These are phyloP conservation scores for Aspergillus fructus DNA, from an alignment of 2,329 filamentous ascomycete genomes.

Conservation along the genomic window DNA sequence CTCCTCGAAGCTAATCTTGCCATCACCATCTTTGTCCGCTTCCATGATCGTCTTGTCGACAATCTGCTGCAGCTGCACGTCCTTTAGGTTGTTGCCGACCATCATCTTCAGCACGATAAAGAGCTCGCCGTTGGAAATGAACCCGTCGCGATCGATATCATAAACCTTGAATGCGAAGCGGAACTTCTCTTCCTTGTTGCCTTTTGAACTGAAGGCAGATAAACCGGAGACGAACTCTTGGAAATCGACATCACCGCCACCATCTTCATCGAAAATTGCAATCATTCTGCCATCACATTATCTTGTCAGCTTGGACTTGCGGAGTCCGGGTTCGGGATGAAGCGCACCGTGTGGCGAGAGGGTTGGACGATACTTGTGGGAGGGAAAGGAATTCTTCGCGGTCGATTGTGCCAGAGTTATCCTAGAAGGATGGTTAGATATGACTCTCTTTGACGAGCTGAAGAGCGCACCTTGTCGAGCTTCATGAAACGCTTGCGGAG, in stretches of 20 bases:
- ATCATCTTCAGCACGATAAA: slow-evolving; percentile 99
- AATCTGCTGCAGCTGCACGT: slow-evolving; percentile 97
- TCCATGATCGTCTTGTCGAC: slow-evolving; percentile 99
- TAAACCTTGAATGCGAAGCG: slow-evolving; percentile 99
- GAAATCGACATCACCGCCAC: slow-evolving; percentile 96
- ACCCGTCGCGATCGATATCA: slow-evolving; percentile 97
- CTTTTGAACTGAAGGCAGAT: slow-evolving; percentile 93
- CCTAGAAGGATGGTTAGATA: slow-evolving; percentile 52
- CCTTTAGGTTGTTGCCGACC: slow-evolving; percentile 98
- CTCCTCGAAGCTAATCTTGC: slow-evolving; percentile 98
- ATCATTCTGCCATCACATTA: slow-evolving; percentile 70
- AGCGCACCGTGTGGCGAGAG: slow-evolving; percentile 82
- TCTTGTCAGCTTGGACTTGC: background rate
- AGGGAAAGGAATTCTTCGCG: slow-evolving; percentile 97
- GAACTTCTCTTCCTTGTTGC: slow-evolving; percentile 98
- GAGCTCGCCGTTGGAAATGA: slow-evolving; percentile 97
- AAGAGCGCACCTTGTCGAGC: slow-evolving; percentile 75
- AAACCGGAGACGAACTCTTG: slow-evolving; percentile 97
- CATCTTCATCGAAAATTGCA: slow-evolving; percentile 98
- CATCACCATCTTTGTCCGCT: slow-evolving; percentile 91
- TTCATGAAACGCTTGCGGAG: slow-evolving; percentile 99
- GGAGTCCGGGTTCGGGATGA: background rate
- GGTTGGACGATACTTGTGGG: slow-evolving; percentile 96
- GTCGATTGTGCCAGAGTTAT: slow-evolving; percentile 97
- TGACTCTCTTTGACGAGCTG: background rate